Evolutionary conservation across 2,329 filamentous ascomycete genomes (phyloP).

Genomic region (Alternaria longipes): DNA sequence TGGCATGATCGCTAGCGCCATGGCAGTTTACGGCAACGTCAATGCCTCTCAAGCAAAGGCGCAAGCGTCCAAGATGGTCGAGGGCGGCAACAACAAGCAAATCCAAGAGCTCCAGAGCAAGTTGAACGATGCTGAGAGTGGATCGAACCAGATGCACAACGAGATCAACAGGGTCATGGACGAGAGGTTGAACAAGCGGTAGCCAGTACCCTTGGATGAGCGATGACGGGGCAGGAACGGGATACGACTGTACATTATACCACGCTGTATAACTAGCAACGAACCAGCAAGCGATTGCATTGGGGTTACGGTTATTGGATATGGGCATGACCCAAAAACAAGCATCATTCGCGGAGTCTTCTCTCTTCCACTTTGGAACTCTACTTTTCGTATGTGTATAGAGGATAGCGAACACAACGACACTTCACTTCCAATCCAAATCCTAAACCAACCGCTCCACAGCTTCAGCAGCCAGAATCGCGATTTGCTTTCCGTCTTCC

Average conservation of each 20-base stretch:
- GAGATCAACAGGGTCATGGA: conserved; percentile 50
- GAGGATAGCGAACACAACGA: conserved; percentile 8
- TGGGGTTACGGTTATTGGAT: conserved; percentile 28
- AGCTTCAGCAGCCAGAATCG: conserved; percentile 50
- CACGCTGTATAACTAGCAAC: conserved; percentile 43
- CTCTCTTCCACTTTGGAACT: conserved; percentile 22
- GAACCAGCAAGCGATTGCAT: conserved; percentile 31
- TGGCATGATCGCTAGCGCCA: conserved; percentile 94
- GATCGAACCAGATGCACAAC: conserved; percentile 35
- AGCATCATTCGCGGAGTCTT: conserved; percentile 21
- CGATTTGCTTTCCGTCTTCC: conserved; percentile 67
- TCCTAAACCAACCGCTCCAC: conserved; percentile 26
- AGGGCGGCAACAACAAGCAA: conserved; percentile 32
- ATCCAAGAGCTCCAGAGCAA: conserved; percentile 45
- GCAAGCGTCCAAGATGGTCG: conserved; percentile 63
- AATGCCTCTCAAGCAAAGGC: conserved; percentile 78
- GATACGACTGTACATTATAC: conserved; percentile 43
- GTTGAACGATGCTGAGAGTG: conserved; percentile 35
- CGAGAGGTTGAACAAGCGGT: conserved; percentile 44
- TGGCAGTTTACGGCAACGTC: conserved; percentile 95
- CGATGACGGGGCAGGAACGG: conserved; percentile 8
- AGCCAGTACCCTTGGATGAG: conserved; percentile 2
- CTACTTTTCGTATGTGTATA: conserved; percentile 26
- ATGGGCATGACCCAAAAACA: conserved; percentile 24
- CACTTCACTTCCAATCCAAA: background rate